Conservation (phyloP, 371 early-diverging fungal species). For the Gilbertella persicaria region DNA sequence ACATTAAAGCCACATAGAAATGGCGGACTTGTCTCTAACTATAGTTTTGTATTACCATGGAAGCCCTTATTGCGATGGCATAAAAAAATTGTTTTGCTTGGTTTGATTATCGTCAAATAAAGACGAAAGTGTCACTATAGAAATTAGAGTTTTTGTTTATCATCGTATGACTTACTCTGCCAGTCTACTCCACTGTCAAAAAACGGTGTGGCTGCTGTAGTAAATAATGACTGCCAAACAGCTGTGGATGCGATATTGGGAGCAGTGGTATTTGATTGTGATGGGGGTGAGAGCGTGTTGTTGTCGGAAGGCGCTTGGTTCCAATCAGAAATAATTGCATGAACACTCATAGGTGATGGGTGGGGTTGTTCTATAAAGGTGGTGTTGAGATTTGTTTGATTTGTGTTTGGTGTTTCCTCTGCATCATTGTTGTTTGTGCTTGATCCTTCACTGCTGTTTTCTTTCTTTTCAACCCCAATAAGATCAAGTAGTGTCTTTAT, state of each 20-base stretch:
- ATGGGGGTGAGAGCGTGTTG: background rate
- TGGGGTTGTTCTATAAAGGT: background rate
- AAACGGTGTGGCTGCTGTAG: constrained; percentile 29
- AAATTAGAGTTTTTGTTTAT: background rate
- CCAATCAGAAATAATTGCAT: constrained; percentile 26
- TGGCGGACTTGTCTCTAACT: too few relatives aligned
- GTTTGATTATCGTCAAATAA: constrained; percentile 20
- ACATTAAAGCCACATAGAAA: too few relatives aligned
- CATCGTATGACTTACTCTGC: constrained; percentile 13
- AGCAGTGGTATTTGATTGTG: background rate
- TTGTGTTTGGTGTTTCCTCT: background rate
- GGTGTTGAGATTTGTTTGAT: background rate
- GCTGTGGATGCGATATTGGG: constrained; percentile 14
- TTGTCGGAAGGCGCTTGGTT: background rate
- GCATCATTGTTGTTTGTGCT: background rate
- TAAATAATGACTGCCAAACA: constrained; percentile 26
- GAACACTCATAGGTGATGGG: constrained; percentile 32
- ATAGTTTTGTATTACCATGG: too few relatives aligned
- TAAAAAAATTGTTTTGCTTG: background rate
- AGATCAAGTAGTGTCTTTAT: constrained; percentile 23
- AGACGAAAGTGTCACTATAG: constrained; percentile 11
- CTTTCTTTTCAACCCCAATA: constrained; percentile 19
- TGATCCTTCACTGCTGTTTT: background rate
- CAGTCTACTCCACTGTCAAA: constrained; percentile 22
- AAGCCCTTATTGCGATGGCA: too few relatives aligned